phyloP scores from a whole-genome alignment of 106 monocot genomes.

The Dendrobium nobile region DNA sequence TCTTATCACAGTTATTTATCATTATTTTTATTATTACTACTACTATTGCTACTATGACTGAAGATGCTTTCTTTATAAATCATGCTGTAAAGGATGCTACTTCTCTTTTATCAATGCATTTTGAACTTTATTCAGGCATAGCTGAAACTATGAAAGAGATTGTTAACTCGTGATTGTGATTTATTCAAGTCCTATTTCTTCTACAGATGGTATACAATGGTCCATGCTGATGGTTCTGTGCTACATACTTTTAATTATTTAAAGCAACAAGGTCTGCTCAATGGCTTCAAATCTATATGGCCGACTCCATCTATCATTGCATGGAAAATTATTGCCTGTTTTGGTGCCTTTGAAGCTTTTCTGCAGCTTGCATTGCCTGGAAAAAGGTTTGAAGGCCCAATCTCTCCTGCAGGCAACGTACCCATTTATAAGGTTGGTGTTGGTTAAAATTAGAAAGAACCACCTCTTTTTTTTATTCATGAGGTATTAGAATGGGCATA shows the following conservation, averaged over 20 bases:
- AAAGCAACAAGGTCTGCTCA: conserved; percentile 47
- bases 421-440: conserved; percentile 89
- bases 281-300: conserved; percentile 70
- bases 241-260: conserved; percentile 54
- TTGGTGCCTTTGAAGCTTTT: conserved; percentile 84
- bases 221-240: conserved; percentile 92
- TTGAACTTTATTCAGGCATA: not conserved
- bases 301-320: conserved; percentile 66
- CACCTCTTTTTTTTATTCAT: not conserved
- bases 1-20: not conserved
- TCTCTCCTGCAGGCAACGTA: conserved; percentile 74
- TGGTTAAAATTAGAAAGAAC: not conserved
- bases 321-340: conserved; percentile 87
- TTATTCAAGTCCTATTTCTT: not conserved
- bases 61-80: not conserved
- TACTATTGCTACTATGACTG: not conserved
- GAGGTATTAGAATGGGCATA: not conserved
- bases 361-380: conserved; percentile 82
- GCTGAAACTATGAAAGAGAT: not conserved
- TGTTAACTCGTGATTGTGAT: not conserved
- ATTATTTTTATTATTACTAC: not conserved
- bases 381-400: conserved; percentile 77
- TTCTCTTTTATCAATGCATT: not conserved
- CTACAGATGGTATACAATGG: conserved; percentile 97
- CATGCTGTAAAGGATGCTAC: not conserved